Percentiles rank a stretch among this genome's conserved stretches.
phyloP scores from a whole-genome alignment of 495 filamentous ascomycete species.

The Tuber umbilicatum region DNA sequence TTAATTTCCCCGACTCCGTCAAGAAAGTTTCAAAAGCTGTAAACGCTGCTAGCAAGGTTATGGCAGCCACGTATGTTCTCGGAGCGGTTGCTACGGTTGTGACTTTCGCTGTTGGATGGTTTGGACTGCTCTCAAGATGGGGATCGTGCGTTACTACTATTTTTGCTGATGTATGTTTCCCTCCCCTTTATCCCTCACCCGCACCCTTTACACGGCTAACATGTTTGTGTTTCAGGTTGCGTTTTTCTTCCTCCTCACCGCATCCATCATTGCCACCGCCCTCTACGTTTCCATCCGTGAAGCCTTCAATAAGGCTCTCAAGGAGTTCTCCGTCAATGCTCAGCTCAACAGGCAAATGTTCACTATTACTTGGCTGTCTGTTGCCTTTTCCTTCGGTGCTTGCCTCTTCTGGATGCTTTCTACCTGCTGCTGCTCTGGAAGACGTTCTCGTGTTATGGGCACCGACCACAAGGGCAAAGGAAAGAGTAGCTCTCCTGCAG shows the following conservation, averaged over 20 bases:
- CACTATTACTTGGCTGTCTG: constrained; percentile 67
- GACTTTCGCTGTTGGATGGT: constrained; percentile 62
- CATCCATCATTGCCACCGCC: constrained; percentile 56
- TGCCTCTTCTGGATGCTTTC: constrained; percentile 84
- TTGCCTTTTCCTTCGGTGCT: constrained; percentile 64
- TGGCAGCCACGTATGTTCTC: constrained; percentile 52
- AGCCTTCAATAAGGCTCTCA: constrained; percentile 57
- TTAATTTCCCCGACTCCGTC: constrained; percentile 57
- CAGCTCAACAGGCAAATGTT: constrained; percentile 62
- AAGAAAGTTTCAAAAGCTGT: constrained; percentile 63
- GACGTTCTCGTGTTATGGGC: constrained; percentile 28
- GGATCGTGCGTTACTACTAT: constrained; percentile 73
- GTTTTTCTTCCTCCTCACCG: constrained; percentile 56
- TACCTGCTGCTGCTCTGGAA: constrained; percentile 71
- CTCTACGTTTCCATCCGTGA: constrained; percentile 53
- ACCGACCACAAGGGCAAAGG: constrained; percentile 19
- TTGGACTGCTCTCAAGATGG: constrained; percentile 61
- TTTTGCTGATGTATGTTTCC: constrained; percentile 56
- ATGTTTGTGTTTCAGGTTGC: constrained; percentile 46
- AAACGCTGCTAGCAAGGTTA: constrained; percentile 56
- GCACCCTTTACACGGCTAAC: constrained; percentile 32
- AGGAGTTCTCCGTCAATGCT: constrained; percentile 60
- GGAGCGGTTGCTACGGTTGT: constrained; percentile 64
- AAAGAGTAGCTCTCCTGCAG: constrained; percentile 10
- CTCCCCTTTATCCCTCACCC: constrained; percentile 23